These are phyloP conservation scores for Termitomyces sp. DNA, from an alignment of 768 basidiomycete genomes.

Conservation along the genomic window DNA sequence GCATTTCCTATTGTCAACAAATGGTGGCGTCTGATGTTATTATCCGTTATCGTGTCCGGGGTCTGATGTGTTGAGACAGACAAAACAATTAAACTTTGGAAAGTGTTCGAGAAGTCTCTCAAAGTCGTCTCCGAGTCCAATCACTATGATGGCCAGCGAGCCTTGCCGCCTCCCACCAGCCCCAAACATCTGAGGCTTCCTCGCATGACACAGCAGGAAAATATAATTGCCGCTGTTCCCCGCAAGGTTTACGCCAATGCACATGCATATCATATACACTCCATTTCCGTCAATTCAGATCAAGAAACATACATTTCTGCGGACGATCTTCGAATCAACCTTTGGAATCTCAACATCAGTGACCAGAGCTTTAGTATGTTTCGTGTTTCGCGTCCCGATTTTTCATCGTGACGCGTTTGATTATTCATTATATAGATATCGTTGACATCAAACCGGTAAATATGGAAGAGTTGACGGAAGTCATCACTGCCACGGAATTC, in stretches of 20 bases:
- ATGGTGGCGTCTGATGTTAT: slow-evolving; percentile 53
- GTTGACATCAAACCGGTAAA: slow-evolving; percentile 99
- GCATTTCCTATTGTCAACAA: slow-evolving; percentile 95
- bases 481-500: slow-evolving; percentile 99
- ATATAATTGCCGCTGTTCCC: slow-evolving; percentile 97
- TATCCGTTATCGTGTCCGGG: background rate
- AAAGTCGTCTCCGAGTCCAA: slow-evolving; percentile 97
- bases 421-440: slow-evolving; percentile 60
- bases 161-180: slow-evolving; percentile 56
- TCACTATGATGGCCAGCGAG: slow-evolving; percentile 74
- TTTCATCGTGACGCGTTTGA: slow-evolving; percentile 3
- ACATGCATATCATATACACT: slow-evolving; percentile 99
- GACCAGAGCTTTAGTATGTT: slow-evolving; percentile 98
- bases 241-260: slow-evolving; percentile 99
- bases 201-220: slow-evolving; percentile 90
- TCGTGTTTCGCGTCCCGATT: background rate
- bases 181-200: slow-evolving; percentile 75
- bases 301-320: slow-evolving; percentile 99
- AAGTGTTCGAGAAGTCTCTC: slow-evolving; percentile 98
- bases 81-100: slow-evolving; percentile 99
- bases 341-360: slow-evolving; percentile 98
- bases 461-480: slow-evolving; percentile 99
- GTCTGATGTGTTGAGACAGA: slow-evolving; percentile 44
- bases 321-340: slow-evolving; percentile 95
- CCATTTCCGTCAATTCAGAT: slow-evolving; percentile 98